Evolutionary conservation across 495 filamentous ascomycete species (phyloP), one percentile per base, ranked within the genome.

Genomic region (Penicillium herquei): DNA sequence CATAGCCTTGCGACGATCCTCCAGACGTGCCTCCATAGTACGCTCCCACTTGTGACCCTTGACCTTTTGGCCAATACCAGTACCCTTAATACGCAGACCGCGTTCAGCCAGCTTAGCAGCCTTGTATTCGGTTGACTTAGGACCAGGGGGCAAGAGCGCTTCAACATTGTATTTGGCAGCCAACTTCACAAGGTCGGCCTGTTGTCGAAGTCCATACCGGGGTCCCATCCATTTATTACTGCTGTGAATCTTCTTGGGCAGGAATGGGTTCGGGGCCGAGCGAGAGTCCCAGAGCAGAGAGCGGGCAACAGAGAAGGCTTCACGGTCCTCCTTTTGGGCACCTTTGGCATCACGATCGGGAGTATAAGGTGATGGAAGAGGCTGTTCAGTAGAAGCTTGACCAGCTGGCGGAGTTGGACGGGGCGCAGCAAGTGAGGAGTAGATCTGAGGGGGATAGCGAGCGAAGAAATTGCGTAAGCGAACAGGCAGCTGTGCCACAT

Each of bases 1-100:
- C 92, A 98, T 98, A 49, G 94, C 94, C 72, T 89, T 80, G 80
- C 86, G 87, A 69, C 92, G 83, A 77, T 87, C 84, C 70, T 96
- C 92, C 78, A 98, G 81, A 70, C 88, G 84, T 45, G 80, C 76
- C 75, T 88, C 87, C 79, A 96, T 75, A 58, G 86, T 89, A 71
- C 94, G 84, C 81, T 98, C 94, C 84, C 90, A 90, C 68, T 82
- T 80, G 74, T 97, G 90, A 65, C 94, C 94, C 85, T 96, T 97
- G 61, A 96, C 92, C 70, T 82, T 84, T 78, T 95, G 83, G n/a
- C 91, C 92, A 56, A 90, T 82, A 78, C 93, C 90, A 14, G 94
- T 96, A 61, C 92, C 90, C 81, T 89, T 94, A 58, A 96, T 85
- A 42, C 84, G 76, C 61, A 95, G 67, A 32, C 91, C 92, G 51